A percentile compares a stretch with the other conserved stretches of the same genome.
Evolutionary conservation across 225 moss, liverwort and hornwort species (phyloP).

Genomic region (Thuidium tamariscinum): DNA sequence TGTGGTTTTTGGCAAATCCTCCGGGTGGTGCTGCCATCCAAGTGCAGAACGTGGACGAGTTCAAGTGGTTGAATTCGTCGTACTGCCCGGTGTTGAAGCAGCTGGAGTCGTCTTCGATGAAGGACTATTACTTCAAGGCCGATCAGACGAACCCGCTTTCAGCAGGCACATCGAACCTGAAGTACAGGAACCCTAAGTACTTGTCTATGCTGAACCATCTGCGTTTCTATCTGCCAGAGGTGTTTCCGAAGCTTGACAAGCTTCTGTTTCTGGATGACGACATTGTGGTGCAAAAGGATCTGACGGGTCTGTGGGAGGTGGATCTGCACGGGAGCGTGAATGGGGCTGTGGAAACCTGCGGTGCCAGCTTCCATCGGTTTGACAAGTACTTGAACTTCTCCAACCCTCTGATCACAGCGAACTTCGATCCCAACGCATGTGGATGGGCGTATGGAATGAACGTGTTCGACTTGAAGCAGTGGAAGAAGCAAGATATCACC

Average conservation of each 20-base stretch:
- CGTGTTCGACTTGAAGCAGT: conserved; percentile 68
- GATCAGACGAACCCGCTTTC: conserved; percentile 41
- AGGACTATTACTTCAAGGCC: conserved; percentile 51
- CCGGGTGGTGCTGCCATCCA: conserved; percentile 33
- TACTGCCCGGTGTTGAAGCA: conserved; percentile 56
- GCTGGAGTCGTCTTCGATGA: conserved; percentile 52
- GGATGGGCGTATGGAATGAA: conserved; percentile 99
- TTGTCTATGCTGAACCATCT: conserved; percentile 88
- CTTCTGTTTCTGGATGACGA: conserved; percentile 91
- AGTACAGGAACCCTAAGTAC: conserved; percentile 73
- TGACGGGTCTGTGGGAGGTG: conserved; percentile 60
- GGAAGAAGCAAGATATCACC: conserved; percentile 77
- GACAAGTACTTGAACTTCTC: conserved; percentile 89
- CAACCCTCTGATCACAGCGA: conserved; percentile 54
- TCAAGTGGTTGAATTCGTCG: conserved; percentile 48
- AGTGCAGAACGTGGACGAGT: conserved; percentile 52
- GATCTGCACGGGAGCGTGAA: conserved; percentile 80
- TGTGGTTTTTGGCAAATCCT: conserved; percentile 45
- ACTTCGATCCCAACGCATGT: conserved; percentile 67
- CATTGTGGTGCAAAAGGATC: conserved; percentile 74
- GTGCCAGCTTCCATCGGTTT: conserved; percentile 67
- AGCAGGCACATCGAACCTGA: conserved; percentile 50
- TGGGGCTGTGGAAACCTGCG: conserved; percentile 83
- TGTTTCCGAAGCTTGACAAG: conserved; percentile 49
- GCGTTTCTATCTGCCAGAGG: conserved; percentile 42